A percentile compares a stretch with the other conserved stretches of the same genome.
phyloP scores from a whole-genome alignment of 495 filamentous ascomycete genomes.

The Trichoderma orchidacearum region DNA sequence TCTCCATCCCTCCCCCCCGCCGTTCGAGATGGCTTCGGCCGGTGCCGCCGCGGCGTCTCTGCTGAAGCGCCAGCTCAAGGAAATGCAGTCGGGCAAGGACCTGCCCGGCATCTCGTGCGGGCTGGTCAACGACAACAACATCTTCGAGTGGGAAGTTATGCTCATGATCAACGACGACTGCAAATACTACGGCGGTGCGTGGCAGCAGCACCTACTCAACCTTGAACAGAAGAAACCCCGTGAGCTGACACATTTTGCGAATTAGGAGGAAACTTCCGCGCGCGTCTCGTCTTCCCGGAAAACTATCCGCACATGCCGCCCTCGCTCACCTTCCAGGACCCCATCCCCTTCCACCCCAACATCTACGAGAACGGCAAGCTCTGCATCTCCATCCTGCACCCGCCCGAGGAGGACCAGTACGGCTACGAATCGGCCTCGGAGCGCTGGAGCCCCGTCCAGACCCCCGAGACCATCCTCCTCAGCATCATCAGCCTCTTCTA shows the following conservation, averaged over 20 bases:
- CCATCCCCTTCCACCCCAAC: slow-evolving; percentile 87
- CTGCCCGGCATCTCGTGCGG: slow-evolving; percentile 91
- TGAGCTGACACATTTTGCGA: slow-evolving; percentile 1
- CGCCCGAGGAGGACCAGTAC: slow-evolving; percentile 89
- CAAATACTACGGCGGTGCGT: slow-evolving; percentile 75
- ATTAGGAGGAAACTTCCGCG: slow-evolving; percentile 78
- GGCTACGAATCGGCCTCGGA: slow-evolving; percentile 89
- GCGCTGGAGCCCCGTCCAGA: slow-evolving; percentile 95
- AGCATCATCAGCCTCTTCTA: slow-evolving; percentile 89
- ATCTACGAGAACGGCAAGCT: slow-evolving; percentile 84
- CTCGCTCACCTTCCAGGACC: slow-evolving; percentile 76
- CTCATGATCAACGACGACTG: slow-evolving; percentile 96
- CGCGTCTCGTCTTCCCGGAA: slow-evolving; percentile 60
- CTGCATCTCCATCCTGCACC: slow-evolving; percentile 95
- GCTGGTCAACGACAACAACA: slow-evolving; percentile 67
- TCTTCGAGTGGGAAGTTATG: slow-evolving; percentile 99
- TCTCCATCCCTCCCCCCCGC: too few species aligned
- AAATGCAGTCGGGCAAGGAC: slow-evolving; percentile 85
- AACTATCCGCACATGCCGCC: slow-evolving; percentile 86
- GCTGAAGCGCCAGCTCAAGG: slow-evolving; percentile 73
- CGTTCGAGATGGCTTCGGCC: slow-evolving; percentile 9
- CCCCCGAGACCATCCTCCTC: slow-evolving; percentile 85
- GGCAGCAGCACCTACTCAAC: not conserved
- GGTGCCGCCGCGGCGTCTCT: slow-evolving; percentile 49
- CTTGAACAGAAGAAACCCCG: not conserved